Percentiles rank a stretch among this genome's conserved stretches.
Conservation (phyloP, 306 rosid species). For the Pyrus pyrifolia region DNA sequence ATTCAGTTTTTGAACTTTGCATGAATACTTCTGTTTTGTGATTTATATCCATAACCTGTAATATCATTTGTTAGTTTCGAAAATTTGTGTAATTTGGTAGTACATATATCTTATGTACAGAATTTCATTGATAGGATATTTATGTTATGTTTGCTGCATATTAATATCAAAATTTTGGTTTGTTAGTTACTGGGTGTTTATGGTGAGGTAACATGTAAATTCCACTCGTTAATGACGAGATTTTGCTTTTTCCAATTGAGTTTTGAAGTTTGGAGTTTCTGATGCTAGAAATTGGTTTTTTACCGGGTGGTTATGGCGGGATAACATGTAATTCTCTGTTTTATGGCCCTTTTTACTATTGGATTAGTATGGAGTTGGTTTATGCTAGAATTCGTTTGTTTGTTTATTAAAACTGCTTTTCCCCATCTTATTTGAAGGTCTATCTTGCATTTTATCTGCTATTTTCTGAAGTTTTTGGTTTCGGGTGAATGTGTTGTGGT, state of each 20-base stretch:
- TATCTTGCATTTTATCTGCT: not conserved
- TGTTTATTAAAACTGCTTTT: not conserved
- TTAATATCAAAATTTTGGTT: not conserved
- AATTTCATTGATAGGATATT: not conserved
- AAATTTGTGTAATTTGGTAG: not conserved
- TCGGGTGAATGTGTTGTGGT: not conserved
- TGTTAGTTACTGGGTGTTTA: not conserved
- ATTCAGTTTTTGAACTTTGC: too few relatives aligned
- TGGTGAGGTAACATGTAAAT: not conserved
- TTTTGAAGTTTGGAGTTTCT: not conserved
- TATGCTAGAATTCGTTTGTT: not conserved
- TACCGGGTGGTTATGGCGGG: not conserved
- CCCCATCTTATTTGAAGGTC: not conserved
- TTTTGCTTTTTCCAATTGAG: not conserved
- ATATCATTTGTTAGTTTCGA: not conserved
- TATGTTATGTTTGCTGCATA: not conserved
- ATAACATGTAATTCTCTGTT: not conserved
- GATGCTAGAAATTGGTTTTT: not conserved
- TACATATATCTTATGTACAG: not conserved
- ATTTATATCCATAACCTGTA: too few relatives aligned
- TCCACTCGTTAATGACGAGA: not conserved
- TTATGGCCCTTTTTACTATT: not conserved
- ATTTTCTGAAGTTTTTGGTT: not conserved
- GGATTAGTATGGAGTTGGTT: not conserved
- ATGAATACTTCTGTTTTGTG: too few relatives aligned